Conservation (phyloP, 345 rosid genomes). For the Pistacia atlantica region DNA sequence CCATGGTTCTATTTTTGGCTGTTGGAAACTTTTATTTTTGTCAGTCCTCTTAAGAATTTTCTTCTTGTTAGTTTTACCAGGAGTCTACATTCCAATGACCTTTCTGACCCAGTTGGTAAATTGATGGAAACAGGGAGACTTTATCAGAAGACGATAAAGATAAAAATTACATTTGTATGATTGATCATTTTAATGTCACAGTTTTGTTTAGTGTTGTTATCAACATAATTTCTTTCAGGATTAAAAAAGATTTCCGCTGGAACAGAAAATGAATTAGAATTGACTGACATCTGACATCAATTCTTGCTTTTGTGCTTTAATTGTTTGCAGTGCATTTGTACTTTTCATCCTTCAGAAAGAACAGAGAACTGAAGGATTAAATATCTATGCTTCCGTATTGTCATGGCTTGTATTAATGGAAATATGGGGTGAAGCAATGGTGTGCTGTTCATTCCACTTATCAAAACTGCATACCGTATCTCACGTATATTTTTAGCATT, state of each 20-base stretch:
- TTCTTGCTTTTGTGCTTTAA: not conserved
- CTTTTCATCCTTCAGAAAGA: not conserved
- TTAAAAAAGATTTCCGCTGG: not conserved
- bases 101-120: slow-evolving; percentile 2
- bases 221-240: not conserved
- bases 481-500: not conserved
- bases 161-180: too few relatives aligned
- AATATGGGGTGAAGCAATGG: not conserved
- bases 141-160: not conserved
- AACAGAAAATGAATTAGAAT: not conserved
- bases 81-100: not conserved
- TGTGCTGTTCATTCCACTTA: not conserved
- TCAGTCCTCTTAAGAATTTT: not conserved
- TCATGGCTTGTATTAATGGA: not conserved
- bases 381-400: not conserved
- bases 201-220: not conserved
- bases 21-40: not conserved
- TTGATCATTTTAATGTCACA: too few relatives aligned
- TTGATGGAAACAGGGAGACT: not conserved
- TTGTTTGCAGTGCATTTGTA: not conserved
- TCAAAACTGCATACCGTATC: not conserved
- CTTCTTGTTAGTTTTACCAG: not conserved
- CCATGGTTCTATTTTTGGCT: not conserved
- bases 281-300: not conserved
- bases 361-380: not conserved